Base-by-base conservation (phyloP, 2,329 filamentous ascomycete genomes). In the Aulographum hederae region DNA sequence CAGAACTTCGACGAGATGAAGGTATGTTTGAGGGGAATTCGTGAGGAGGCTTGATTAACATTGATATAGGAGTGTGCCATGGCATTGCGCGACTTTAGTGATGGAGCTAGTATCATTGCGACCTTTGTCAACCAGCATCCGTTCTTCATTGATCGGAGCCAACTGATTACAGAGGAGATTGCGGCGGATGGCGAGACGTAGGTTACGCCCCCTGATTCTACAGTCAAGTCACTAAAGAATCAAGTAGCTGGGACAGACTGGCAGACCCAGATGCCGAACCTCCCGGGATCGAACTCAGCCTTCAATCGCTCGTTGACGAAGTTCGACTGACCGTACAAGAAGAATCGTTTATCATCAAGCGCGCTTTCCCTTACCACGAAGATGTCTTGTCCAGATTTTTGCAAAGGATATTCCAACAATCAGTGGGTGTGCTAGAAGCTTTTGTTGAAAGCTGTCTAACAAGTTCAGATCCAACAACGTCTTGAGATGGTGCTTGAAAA, bases 1-100 rank as follows among this genome's bases (percentile, higher is more conserved):
- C 84, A 92, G 45, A 93, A 95, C 54, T 94, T 92, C 47, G 82
- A 94, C 42, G 85, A 91, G 45, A 98, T 98, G 91, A 77, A 81
- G 58, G n/a, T n/a, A n/a, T n/a, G n/a, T n/a, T n/a, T n/a, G n/a
- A n/a, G n/a, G n/a, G n/a, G n/a, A 21, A 26, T 37, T 10, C 15
- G 8, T 14, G 15, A 11, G 8, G 27, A 16, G 15, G 10, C 19
- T 15, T 27, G 37, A 36, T n/a, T n/a, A n/a, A n/a, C n/a, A n/a
- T n/a, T n/a, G n/a, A n/a, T n/a, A n/a, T n/a, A n/a, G n/a, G 89
- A 95, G 50, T 98, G 89, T 50, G 81, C 91, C 33, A 80, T 80
- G 46, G 89, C 94, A 26, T 62, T 98, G 38, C 69, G 89, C 49
- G 89, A 95, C 54, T 98, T 98, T 63, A 93, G 86, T 51, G 84